Evolutionary conservation across 495 filamentous ascomycete species (phyloP).

Genomic region (Neurospora sp.): DNA sequence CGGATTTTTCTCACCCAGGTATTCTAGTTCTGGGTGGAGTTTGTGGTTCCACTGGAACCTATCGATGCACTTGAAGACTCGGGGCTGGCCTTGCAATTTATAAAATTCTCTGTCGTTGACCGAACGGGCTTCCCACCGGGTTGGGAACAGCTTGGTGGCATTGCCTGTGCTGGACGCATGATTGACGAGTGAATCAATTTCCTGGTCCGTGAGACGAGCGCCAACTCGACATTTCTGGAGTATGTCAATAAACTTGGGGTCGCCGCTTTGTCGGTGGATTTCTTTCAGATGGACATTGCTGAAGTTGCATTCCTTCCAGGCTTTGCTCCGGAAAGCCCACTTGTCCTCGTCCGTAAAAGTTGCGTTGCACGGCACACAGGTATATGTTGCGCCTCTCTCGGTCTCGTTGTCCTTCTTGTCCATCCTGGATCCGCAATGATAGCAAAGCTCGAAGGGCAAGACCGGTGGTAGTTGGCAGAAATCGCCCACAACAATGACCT

Average conservation of each 20-base stretch:
- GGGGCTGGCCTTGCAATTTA: conserved; percentile 21
- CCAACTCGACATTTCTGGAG: conserved; percentile 43
- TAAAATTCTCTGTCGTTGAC: conserved; percentile 30
- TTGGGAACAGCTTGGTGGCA: conserved; percentile 32
- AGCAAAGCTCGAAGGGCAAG: conserved; percentile 66
- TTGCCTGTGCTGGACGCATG: conserved; percentile 21
- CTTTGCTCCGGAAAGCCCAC: conserved; percentile 7
- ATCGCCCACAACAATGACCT: conserved; percentile 88
- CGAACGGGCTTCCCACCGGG: conserved; percentile 25
- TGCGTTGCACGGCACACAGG: conserved; percentile 19
- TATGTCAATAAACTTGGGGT: conserved; percentile 37
- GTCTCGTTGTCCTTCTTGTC: conserved; percentile 34
- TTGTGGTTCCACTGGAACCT: conserved; percentile 47
- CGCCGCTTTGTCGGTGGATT: conserved; percentile 44
- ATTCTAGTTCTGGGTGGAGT: conserved; percentile 51
- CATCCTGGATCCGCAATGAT: conserved; percentile 59
- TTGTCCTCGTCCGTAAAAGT: conserved; percentile 27
- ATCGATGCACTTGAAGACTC: conserved; percentile 62
- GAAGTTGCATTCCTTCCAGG: conserved; percentile 29
- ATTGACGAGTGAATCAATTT: conserved; percentile 35
- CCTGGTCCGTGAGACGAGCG: conserved; percentile 17
- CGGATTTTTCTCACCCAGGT: conserved; percentile 47
- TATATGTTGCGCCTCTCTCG: conserved; percentile 40
- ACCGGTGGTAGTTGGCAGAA: conserved; percentile 95
- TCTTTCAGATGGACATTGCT: conserved; percentile 31